These are phyloP conservation scores for Diaporthe helianthi DNA, from an alignment of 2,329 filamentous ascomycete genomes.

Conservation along the genomic window DNA sequence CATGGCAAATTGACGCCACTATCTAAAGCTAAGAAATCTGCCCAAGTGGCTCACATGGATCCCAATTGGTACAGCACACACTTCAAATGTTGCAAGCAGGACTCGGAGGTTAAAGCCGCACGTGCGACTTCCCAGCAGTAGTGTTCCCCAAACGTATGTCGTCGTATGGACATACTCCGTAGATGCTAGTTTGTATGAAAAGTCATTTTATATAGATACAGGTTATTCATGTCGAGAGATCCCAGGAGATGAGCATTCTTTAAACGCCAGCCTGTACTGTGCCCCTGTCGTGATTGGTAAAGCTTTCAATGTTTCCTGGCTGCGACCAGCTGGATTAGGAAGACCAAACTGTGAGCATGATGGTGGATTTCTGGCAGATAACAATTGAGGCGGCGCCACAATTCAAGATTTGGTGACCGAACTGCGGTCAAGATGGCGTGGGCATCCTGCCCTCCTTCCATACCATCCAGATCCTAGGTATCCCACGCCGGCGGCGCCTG, in stretches of 20 bases:
- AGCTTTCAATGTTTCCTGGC: not conserved
- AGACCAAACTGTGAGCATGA: not conserved
- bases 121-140: not conserved
- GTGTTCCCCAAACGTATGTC: not conserved
- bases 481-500: not conserved
- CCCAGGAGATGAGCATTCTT: not conserved
- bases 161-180: too few relatives aligned
- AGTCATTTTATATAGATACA: not conserved
- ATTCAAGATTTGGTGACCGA: not conserved
- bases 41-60: not conserved
- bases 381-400: not conserved
- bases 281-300: not conserved
- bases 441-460: not conserved
- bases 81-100: too few relatives aligned
- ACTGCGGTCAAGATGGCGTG: constrained; percentile 3
- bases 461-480: not conserved
- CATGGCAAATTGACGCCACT: not conserved
- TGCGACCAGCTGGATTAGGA: not conserved
- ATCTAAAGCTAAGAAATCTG: not conserved
- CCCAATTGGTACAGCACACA: not conserved
- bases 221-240: not conserved
- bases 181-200: not conserved
- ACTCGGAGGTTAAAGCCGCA: not conserved
- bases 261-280: not conserved
- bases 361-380: not conserved